Percentiles rank a stretch among this genome's conserved stretches.
phyloP scores from a whole-genome alignment of 257 asterid species.

The Scutellaria galericulata region DNA sequence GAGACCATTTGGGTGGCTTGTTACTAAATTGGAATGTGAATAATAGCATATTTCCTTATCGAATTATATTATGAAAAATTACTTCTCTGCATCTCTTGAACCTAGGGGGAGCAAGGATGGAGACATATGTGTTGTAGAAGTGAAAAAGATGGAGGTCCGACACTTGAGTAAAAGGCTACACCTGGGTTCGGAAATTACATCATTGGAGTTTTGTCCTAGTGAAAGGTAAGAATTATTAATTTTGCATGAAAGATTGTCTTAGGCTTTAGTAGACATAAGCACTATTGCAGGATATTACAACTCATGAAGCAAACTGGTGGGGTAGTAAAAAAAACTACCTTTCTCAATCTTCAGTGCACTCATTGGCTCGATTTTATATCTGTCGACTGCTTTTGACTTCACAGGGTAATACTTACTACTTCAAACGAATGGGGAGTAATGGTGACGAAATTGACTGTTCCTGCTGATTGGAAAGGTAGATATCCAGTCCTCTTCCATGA shows the following conservation, averaged over 20 bases:
- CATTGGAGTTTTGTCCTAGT: slow-evolving; percentile 91
- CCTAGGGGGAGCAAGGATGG: slow-evolving; percentile 96
- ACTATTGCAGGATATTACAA: too few species aligned
- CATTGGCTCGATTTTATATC: neutral
- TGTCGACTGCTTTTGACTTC: slow-evolving; percentile 16
- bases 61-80: slow-evolving; percentile 23
- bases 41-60: neutral
- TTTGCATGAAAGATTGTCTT: neutral
- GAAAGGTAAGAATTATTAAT: slow-evolving; percentile 63
- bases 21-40: slow-evolving; percentile 12
- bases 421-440: slow-evolving; percentile 87
- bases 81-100: slow-evolving; percentile 18
- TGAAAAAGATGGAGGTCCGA: slow-evolving; percentile 83
- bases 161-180: slow-evolving; percentile 89
- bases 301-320: too few species aligned
- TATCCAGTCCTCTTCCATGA: slow-evolving; percentile 4
- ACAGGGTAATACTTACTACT: slow-evolving; percentile 85
- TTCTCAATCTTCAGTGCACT: neutral
- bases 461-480: slow-evolving; percentile 98
- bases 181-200: slow-evolving; percentile 69
- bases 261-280: too few species aligned
- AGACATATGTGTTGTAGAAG: slow-evolving; percentile 83
- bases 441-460: slow-evolving; percentile 81
- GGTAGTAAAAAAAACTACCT: too few species aligned
- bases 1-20: neutral